Base-by-base conservation (phyloP, 495 filamentous ascomycete species). In the Lasiosphaeria miniovina region DNA sequence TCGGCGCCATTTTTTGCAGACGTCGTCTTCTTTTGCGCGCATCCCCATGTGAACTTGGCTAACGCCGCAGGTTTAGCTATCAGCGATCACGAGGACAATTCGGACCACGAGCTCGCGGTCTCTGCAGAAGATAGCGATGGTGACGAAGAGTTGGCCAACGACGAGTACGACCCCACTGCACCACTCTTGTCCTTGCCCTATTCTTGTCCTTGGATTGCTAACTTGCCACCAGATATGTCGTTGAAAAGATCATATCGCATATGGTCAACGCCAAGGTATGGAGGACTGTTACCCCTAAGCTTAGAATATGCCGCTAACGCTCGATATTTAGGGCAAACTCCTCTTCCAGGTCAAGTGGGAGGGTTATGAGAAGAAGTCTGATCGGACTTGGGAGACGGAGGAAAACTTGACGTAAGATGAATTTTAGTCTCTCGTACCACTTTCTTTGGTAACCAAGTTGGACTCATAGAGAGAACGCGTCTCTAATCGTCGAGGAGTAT, bases 341-440 rank as follows among this genome's bases (percentile, higher is more conserved):
- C 74, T 72, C 36, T 84, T 79, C 59, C 73, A 80, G 36, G 79
- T 86, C 35, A 86, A 87, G 60, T 87, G 84, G 84, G 82, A 84
- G 57, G 83, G 83, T 1, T 86, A 82, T 57, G 82, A 85, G 17
- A 80, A 81, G 49, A 80, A 81, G 58, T 67, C 74, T 0, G 84
- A 87, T 59, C 68, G 75, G 67, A 86, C 83, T 0, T 86, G 83
- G 83, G 84, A 87, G 61, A 77, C 81, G 0, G 82, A 86, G 55
- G 80, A 81, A 38, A 84, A 86, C 56, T 71, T 85, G 56, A 72
- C 57, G 82, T 84, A 70, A 50, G 72, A 66, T 12, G 34, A 41
- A 58, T 10, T 36, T 12, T 11, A 31, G 45, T 17, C 5, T 11
- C 36, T 36, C 1, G 34, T 49, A 35, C 49, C 52, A 33, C 4